Evolutionary conservation across 768 basidiomycete genomes (phyloP).

Genomic region (Hygrocybe punicea): DNA sequence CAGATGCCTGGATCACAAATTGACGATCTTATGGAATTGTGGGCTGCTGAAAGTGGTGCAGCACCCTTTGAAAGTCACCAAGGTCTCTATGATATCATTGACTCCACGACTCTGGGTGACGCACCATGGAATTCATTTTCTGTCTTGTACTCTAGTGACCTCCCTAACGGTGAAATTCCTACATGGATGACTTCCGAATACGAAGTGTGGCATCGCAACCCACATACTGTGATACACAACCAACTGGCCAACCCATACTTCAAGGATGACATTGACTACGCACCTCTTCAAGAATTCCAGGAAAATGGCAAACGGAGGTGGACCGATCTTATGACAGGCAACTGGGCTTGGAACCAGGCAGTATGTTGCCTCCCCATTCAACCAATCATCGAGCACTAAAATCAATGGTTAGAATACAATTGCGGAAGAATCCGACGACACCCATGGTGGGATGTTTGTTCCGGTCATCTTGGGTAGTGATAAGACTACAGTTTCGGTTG

Average conservation of each 20-base stretch:
- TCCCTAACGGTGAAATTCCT: neutral
- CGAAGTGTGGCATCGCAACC: slow-evolving; percentile 35
- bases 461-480: slow-evolving; percentile 37
- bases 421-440: slow-evolving; percentile 15
- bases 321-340: slow-evolving; percentile 37
- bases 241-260: slow-evolving; percentile 37
- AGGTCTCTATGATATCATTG: neutral
- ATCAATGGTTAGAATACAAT: slow-evolving; percentile 24
- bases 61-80: neutral
- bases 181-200: slow-evolving; percentile 32
- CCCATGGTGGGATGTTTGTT: slow-evolving; percentile 30
- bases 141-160: neutral
- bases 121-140: neutral
- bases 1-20: slow-evolving; percentile 4
- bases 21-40: slow-evolving; percentile 3
- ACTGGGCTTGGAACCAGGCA: slow-evolving; percentile 34
- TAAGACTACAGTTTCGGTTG: slow-evolving; percentile 43
- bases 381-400: neutral
- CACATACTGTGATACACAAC: slow-evolving; percentile 22
- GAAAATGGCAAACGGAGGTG: slow-evolving; percentile 23
- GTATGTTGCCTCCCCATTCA: slow-evolving; percentile 18
- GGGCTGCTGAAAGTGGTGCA: neutral
- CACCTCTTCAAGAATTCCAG: slow-evolving; percentile 28
- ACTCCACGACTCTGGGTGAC: too few species aligned
- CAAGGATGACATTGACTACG: slow-evolving; percentile 29